Conservation (phyloP, 2,329 filamentous ascomycete species). For the Talaromyces sp. region DNA sequence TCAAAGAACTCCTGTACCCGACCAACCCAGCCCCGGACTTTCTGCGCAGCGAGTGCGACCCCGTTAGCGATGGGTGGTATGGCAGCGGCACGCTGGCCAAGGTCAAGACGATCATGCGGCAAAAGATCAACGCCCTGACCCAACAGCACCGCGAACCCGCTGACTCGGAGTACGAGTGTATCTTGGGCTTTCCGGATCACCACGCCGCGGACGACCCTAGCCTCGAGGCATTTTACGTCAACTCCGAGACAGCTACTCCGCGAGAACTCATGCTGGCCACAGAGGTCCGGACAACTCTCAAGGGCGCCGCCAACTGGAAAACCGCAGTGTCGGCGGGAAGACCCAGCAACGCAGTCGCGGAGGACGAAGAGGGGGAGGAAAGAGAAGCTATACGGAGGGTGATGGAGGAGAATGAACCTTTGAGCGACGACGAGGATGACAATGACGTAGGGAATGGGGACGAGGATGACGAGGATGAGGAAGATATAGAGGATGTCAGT, state of each 20-base stretch:
- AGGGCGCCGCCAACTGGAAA: slow-evolving; percentile 26
- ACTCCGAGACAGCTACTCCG: slow-evolving; percentile 16
- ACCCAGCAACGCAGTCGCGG: slow-evolving; percentile 20
- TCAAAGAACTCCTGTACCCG: slow-evolving; percentile 62
- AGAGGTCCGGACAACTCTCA: slow-evolving; percentile 32
- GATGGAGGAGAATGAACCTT: slow-evolving; percentile 18
- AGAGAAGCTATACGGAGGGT: slow-evolving; percentile 11
- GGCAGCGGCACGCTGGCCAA: slow-evolving; percentile 77
- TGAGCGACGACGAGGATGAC: slow-evolving; percentile 11
- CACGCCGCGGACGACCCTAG: slow-evolving; percentile 19
- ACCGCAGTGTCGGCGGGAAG: slow-evolving; percentile 19
- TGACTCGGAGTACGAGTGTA: slow-evolving; percentile 31
- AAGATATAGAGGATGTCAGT: neutral
- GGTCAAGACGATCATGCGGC: slow-evolving; percentile 80
- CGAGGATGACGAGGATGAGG: slow-evolving; percentile 1
- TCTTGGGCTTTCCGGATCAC: slow-evolving; percentile 37
- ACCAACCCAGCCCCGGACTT: slow-evolving; percentile 49
- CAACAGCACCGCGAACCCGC: slow-evolving; percentile 26
- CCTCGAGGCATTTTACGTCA: slow-evolving; percentile 21
- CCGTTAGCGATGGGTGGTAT: slow-evolving; percentile 73
- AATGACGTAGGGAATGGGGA: slow-evolving; percentile 11
- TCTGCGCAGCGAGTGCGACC: slow-evolving; percentile 56
- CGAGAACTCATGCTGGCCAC: slow-evolving; percentile 28
- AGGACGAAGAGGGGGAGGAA: slow-evolving; percentile 15
- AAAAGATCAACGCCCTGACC: slow-evolving; percentile 69